Conservation (phyloP, 1,139 yeast species). For the Pichia cactophila region DNA sequence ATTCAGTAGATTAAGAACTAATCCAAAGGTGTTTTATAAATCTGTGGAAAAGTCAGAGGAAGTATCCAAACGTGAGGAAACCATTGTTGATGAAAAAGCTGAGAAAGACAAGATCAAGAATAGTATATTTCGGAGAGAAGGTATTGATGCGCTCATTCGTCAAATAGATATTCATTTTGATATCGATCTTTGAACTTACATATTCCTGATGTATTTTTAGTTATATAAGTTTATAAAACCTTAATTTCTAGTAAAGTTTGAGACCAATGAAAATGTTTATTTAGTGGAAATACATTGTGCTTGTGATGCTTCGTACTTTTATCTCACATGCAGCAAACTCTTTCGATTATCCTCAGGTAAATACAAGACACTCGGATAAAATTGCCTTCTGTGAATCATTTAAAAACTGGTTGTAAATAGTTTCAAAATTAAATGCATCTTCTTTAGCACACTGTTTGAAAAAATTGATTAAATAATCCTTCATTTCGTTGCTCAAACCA, state of each 20-base stretch:
- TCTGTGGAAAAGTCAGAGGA: conserved; percentile 14
- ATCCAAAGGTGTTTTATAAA: conserved; percentile 69
- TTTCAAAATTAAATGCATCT: conserved; percentile 47
- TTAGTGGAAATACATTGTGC: too few species aligned
- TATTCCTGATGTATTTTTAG: neutral
- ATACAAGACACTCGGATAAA: conserved; percentile 37
- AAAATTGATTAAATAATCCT: conserved; percentile 46
- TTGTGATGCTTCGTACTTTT: too few species aligned
- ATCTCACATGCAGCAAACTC: too few species aligned
- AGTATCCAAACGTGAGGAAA: conserved; percentile 9
- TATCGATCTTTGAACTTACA: conserved; percentile 15
- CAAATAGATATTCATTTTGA: conserved; percentile 23
- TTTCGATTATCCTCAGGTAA: conserved; percentile 2
- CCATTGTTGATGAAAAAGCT: conserved; percentile 8
- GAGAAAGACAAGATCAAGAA: conserved; percentile 13
- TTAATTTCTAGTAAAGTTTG: too few species aligned
- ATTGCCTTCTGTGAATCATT: conserved; percentile 50
- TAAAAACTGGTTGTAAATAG: conserved; percentile 41
- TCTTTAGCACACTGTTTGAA: conserved; percentile 56
- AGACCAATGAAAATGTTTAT: too few species aligned
- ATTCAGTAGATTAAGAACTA: conserved; percentile 80
- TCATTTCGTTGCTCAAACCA: conserved; percentile 30
- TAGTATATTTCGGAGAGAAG: conserved; percentile 23
- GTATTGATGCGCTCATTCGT: conserved; percentile 26
- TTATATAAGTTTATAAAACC: neutral